phyloP scores from a whole-genome alignment of 2,329 filamentous ascomycete genomes.

The Davidsoniella virescens region DNA sequence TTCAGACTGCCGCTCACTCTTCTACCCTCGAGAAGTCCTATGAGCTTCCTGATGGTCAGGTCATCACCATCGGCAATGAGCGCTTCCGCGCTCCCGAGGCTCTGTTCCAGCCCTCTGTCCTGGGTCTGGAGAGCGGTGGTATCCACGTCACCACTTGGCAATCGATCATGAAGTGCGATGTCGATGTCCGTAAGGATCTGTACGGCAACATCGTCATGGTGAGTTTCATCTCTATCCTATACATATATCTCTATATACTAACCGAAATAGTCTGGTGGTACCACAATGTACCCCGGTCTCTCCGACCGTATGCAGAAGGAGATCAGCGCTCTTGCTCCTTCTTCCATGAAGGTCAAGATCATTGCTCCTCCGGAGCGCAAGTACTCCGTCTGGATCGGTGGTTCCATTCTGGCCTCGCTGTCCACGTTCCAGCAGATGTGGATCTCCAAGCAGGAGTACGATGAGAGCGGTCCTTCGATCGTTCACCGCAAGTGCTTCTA shows the following conservation, averaged over 20 bases:
- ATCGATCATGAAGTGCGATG: slow-evolving; percentile 99
- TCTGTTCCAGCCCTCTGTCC: slow-evolving; percentile 96
- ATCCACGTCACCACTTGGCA: slow-evolving; percentile 99
- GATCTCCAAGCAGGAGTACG: slow-evolving; percentile 99
- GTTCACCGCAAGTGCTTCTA: slow-evolving; percentile 99
- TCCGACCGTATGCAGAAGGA: slow-evolving; percentile 99
- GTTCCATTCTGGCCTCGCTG: slow-evolving; percentile 97
- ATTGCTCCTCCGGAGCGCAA: slow-evolving; percentile 99
- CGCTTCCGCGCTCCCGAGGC: slow-evolving; percentile 99
- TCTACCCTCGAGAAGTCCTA: slow-evolving; percentile 99
- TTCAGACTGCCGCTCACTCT: slow-evolving; percentile 98
- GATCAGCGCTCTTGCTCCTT: slow-evolving; percentile 97
- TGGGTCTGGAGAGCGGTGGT: slow-evolving; percentile 95
- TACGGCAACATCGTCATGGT: slow-evolving; percentile 99
- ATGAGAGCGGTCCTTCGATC: slow-evolving; percentile 98
- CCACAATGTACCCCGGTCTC: slow-evolving; percentile 99
- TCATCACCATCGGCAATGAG: slow-evolving; percentile 99
- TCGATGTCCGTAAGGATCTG: slow-evolving; percentile 99
- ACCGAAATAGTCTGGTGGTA: slow-evolving; percentile 76
- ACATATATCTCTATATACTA: neutral
- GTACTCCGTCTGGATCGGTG: slow-evolving; percentile 99
- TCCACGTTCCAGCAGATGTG: slow-evolving; percentile 99
- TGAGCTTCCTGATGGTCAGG: slow-evolving; percentile 97
- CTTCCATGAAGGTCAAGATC: slow-evolving; percentile 99
- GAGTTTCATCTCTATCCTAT: slow-evolving; percentile 27